Base-by-base conservation (phyloP, 495 filamentous ascomycete genomes). In the Penicillium dipodomyicola region DNA sequence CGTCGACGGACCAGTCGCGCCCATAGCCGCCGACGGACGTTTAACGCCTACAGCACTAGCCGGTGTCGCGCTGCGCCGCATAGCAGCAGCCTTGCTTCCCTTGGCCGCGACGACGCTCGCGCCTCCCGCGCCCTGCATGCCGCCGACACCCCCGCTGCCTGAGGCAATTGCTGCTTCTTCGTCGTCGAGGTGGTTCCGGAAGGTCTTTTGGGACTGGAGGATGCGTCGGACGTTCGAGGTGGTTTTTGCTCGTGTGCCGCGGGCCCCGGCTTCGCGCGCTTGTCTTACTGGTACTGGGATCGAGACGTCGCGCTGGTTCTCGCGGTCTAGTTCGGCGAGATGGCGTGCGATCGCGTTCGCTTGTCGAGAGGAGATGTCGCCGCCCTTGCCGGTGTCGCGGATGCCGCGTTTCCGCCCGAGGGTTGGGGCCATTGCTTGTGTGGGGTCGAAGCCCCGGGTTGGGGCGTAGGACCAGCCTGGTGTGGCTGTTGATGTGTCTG, bases 381-480 rank as follows among this genome's bases (percentile, higher is more conserved):
- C 81, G 58, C 79, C 56, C 69, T 71, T 67, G 30, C 70, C 67
- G 49, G 78, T 70, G 62, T 80, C 77, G 77, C 84, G 70, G 73
- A 86, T 68, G 67, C 80, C 67, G 75, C 89, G 75, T 80, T 89
- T 84, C 78, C 90, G 71, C 75, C 81, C 75, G 48, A 80, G 65
- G 44, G 76, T 69, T 45, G 84, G 76, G 60, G 82, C 76, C 73
- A 82, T 73, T 60, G 77, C 74, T 77, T 86, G 82, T 41, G 83
- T 76, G 14, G 84, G 80, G 53, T 84, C 81, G 58, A 80, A 77
- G 57, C 80, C 81, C n/a, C 81, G 83, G 62, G 95, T 88, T 32
- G 90, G 83, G 19, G 96, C 91, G 69, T 94, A 94, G 40, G 89
- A 88, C 85, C 88, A 97, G 57, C 92, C 92, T 0, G 92, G 91